Evolutionary conservation across 169 alveolate species (phyloP).

Genomic region (Cryptosporidium xiaoi): DNA sequence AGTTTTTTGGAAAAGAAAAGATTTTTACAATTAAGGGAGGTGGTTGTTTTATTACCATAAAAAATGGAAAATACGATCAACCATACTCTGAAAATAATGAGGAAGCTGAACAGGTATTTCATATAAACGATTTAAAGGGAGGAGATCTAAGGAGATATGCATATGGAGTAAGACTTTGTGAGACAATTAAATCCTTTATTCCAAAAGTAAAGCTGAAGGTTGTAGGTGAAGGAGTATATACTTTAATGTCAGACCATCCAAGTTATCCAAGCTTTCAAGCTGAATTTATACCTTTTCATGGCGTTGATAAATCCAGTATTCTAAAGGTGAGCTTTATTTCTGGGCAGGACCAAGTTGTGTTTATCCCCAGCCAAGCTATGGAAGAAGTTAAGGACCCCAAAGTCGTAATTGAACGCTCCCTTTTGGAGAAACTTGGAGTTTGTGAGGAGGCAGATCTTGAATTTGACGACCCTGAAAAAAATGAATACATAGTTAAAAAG

Average conservation of each 20-base stretch:
- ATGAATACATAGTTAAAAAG: conserved; percentile 12
- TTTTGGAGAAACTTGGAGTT: conserved; percentile 46
- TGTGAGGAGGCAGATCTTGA: conserved; percentile 16
- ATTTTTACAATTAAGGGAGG: conserved; percentile 57
- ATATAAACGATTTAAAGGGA: conserved; percentile 38
- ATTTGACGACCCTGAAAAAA: conserved; percentile 6
- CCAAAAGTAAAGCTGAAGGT: conserved; percentile 54
- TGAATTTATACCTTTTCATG: background rate
- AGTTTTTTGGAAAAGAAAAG: conserved; percentile 11
- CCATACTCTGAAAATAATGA: background rate
- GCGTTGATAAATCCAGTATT: background rate
- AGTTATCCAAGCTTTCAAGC: conserved; percentile 41
- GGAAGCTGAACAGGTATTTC: background rate
- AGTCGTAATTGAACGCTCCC: background rate
- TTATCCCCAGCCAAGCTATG: background rate
- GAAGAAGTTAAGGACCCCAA: background rate
- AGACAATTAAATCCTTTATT: conserved; percentile 40
- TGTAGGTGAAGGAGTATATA: conserved; percentile 32
- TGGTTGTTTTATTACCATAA: conserved; percentile 43
- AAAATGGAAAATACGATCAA: background rate
- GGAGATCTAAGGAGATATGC: conserved; percentile 18
- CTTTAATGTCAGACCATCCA: conserved; percentile 47
- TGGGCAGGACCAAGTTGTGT: conserved; percentile 5
- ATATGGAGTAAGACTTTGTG: conserved; percentile 40
- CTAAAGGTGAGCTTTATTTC: background rate